Conservation (phyloP, 2,329 filamentous ascomycete genomes). For the Emericellopsis cladophorae region DNA sequence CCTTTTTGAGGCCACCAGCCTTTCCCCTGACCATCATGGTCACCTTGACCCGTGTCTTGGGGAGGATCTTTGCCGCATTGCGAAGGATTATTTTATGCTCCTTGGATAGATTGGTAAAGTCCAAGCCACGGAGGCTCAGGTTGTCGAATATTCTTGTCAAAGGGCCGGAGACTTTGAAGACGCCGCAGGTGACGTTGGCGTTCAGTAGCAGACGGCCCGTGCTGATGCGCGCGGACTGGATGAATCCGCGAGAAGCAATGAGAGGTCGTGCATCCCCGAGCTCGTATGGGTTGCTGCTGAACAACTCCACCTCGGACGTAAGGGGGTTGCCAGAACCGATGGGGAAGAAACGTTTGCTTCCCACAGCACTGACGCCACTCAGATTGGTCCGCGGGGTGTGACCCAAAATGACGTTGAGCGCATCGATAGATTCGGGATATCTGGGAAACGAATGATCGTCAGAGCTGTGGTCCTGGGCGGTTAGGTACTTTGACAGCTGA, state of each 20-base stretch:
- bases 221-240: slow-evolving; percentile 39
- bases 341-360: slow-evolving; percentile 36
- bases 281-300: slow-evolving; percentile 3
- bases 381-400: slow-evolving; percentile 23
- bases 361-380: slow-evolving; percentile 24
- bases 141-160: slow-evolving; percentile 19
- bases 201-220: slow-evolving; percentile 43
- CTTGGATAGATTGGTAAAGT: background rate
- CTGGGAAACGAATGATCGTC: slow-evolving; percentile 30
- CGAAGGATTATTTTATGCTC: slow-evolving; percentile 8
- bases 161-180: slow-evolving; percentile 30
- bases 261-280: slow-evolving; percentile 16
- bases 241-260: slow-evolving; percentile 36
- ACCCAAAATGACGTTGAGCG: slow-evolving; percentile 38
- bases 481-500: slow-evolving; percentile 29
- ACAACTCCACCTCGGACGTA: slow-evolving; percentile 5
- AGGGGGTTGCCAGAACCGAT: slow-evolving; percentile 7
- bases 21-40: slow-evolving; percentile 10
- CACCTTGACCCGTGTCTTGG: slow-evolving; percentile 22
- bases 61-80: slow-evolving; percentile 21
- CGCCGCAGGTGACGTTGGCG: slow-evolving; percentile 38
- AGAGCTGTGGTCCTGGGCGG: slow-evolving; percentile 24
- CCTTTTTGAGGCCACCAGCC: slow-evolving; percentile 14
- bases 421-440: slow-evolving; percentile 33
- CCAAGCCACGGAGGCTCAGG: background rate